Percentiles rank a stretch among this genome's conserved stretches.
These are phyloP conservation scores for Colletotrichum brevisporum DNA, from an alignment of 2,329 filamentous ascomycete genomes.

Conservation along the genomic window DNA sequence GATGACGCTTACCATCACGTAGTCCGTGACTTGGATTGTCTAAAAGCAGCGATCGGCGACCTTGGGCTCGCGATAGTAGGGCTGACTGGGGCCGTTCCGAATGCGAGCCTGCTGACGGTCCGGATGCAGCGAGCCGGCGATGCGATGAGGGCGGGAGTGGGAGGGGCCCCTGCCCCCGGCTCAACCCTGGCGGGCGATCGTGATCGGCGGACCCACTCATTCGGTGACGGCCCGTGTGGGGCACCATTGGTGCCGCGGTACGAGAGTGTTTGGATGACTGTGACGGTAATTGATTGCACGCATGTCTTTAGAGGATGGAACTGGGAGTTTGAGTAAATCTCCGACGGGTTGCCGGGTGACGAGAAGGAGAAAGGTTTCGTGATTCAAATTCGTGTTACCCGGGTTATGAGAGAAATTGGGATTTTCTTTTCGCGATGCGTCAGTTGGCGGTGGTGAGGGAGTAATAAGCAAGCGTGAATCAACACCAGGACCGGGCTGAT, in stretches of 20 bases:
- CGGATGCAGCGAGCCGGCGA: constrained; percentile 13
- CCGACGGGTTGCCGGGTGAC: too few species aligned
- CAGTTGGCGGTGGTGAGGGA: too few species aligned
- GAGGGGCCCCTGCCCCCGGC: neutral
- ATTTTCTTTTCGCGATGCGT: too few species aligned
- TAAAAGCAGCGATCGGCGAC: constrained; percentile 8
- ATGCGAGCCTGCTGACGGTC: neutral
- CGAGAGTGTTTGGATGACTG: neutral
- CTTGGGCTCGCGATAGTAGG: neutral
- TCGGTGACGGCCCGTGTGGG: neutral
- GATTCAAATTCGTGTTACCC: too few species aligned
- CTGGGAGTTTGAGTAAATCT: neutral
- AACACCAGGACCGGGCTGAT: too few species aligned
- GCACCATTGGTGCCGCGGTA: neutral
- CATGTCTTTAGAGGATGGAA: too few species aligned
- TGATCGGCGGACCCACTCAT: constrained; percentile 7
- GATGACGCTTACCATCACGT: neutral
- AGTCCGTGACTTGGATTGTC: neutral
- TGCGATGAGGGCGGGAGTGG: neutral
- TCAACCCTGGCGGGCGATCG: constrained; percentile 1
- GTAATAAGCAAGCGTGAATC: too few species aligned
- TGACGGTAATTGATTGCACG: neutral
- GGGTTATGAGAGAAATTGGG: too few species aligned
- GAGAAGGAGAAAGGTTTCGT: too few species aligned
- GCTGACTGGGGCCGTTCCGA: constrained; percentile 1